A percentile compares a stretch with the other conserved stretches of the same genome.
phyloP scores from a whole-genome alignment of 176 grass and related monocot species.

The Elaeis guineensis region DNA sequence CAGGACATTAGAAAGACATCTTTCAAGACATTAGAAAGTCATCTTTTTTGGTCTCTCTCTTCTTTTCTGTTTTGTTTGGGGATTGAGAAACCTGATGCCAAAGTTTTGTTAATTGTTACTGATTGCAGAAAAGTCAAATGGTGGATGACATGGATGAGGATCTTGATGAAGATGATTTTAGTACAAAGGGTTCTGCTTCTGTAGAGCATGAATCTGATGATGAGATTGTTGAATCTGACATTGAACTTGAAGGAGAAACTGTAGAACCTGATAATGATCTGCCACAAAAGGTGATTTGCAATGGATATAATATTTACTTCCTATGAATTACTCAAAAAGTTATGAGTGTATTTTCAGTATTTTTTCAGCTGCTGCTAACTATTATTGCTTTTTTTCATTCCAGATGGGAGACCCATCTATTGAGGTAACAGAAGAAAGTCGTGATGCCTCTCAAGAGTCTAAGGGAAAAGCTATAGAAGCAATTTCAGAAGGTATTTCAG shows the following conservation, averaged over 20 bases:
- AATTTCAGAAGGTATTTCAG: slow-evolving; percentile 64
- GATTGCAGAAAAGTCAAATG: slow-evolving; percentile 24
- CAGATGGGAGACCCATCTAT: slow-evolving; percentile 82
- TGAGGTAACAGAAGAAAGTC: slow-evolving; percentile 84
- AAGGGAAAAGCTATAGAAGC: slow-evolving; percentile 82
- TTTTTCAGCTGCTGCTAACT: too few relatives aligned
- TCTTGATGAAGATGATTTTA: slow-evolving; percentile 27
- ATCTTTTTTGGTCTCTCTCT: background rate
- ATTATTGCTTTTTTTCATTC: background rate
- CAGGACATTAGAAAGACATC: too few relatives aligned
- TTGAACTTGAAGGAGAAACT: slow-evolving; percentile 79
- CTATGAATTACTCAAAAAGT: too few relatives aligned
- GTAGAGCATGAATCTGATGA: slow-evolving; percentile 87
- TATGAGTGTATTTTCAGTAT: too few relatives aligned
- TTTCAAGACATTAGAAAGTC: too few relatives aligned
- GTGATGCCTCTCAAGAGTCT: slow-evolving; percentile 76
- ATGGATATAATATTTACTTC: background rate
- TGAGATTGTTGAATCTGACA: slow-evolving; percentile 84
- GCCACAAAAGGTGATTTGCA: slow-evolving; percentile 60
- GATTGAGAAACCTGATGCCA: background rate
- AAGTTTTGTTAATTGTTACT: slow-evolving; percentile 4
- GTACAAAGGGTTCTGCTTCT: slow-evolving; percentile 39
- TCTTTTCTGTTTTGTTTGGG: background rate
- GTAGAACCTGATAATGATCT: slow-evolving; percentile 73
- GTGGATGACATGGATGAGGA: slow-evolving; percentile 55